Evolutionary conservation across 164 flowering plant genomes (phyloP).

Genomic region (Chloranthus sessilifolius): DNA sequence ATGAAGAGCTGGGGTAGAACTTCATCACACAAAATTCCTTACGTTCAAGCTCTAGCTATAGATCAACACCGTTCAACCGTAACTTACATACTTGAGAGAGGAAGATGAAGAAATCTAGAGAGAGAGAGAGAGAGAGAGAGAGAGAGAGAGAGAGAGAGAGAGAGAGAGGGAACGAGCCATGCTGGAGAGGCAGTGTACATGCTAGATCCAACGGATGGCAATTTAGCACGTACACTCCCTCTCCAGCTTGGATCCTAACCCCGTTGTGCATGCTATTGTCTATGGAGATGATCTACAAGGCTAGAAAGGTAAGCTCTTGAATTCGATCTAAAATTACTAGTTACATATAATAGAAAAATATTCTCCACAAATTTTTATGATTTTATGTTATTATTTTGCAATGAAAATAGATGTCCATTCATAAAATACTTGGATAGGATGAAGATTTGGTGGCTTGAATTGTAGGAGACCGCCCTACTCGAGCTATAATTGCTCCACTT

Average conservation of each 20-base stretch:
- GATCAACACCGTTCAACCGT: too few species aligned
- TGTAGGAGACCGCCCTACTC: too few species aligned
- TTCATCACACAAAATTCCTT: too few species aligned
- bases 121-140: too few species aligned
- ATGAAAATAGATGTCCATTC: background rate
- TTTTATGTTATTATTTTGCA: background rate
- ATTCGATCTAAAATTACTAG: background rate
- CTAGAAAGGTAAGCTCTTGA: background rate
- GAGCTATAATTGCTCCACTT: too few species aligned
- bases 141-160: background rate
- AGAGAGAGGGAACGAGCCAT: slow-evolving; percentile 9
- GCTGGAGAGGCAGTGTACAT: slow-evolving; percentile 27
- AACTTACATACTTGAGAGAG: too few species aligned
- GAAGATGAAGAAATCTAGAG: too few species aligned
- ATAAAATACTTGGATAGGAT: background rate
- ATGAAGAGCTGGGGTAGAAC: too few species aligned
- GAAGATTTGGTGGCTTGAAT: too few species aligned
- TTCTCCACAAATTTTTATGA: background rate
- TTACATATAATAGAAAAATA: background rate
- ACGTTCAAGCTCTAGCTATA: too few species aligned
- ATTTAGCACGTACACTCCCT: slow-evolving; percentile 18
- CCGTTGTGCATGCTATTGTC: background rate
- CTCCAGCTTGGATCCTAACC: slow-evolving; percentile 20
- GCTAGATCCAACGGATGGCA: slow-evolving; percentile 4
- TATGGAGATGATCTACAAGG: too few species aligned